Percentiles rank a stretch among this genome's conserved stretches.
Conservation (phyloP, 2,329 filamentous ascomycete species). For the Aspergillus arachidicola region DNA sequence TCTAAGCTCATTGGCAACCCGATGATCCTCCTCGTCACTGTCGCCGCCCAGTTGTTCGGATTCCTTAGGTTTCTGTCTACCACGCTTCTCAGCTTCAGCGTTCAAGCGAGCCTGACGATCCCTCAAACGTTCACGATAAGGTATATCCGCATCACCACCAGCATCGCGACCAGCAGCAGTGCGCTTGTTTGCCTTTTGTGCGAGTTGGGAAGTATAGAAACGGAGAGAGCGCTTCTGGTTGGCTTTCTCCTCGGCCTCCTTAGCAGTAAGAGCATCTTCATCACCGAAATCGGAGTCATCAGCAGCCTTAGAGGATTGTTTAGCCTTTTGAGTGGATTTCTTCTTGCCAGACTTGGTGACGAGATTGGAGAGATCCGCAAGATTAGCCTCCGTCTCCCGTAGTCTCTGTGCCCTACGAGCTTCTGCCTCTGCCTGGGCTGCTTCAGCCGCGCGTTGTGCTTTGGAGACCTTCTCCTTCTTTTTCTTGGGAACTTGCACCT, state of each 20-base stretch:
- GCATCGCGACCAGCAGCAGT: slow-evolving; percentile 65
- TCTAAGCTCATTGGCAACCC: slow-evolving; percentile 54
- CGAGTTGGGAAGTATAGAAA: slow-evolving; percentile 98
- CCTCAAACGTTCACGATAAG: slow-evolving; percentile 82
- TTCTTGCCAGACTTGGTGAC: slow-evolving; percentile 51
- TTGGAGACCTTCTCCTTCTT: slow-evolving; percentile 50
- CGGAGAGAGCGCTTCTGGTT: slow-evolving; percentile 87
- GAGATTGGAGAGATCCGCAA: slow-evolving; percentile 71
- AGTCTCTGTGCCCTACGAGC: slow-evolving; percentile 57
- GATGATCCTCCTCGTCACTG: slow-evolving; percentile 66
- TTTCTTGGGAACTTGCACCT: slow-evolving; percentile 41
- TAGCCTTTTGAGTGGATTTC: slow-evolving; percentile 42
- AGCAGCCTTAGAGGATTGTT: slow-evolving; percentile 39
- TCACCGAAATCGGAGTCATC: slow-evolving; percentile 92
- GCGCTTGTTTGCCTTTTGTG: slow-evolving; percentile 87
- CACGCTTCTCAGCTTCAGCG: slow-evolving; percentile 82
- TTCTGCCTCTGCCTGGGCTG: slow-evolving; percentile 57
- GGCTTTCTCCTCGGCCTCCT: slow-evolving; percentile 82
- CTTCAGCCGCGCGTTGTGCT: slow-evolving; percentile 53
- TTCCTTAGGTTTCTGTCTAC: slow-evolving; percentile 63
- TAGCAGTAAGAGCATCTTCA: slow-evolving; percentile 75
- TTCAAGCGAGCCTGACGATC: slow-evolving; percentile 86
- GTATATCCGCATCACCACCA: slow-evolving; percentile 61
- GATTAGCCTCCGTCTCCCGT: slow-evolving; percentile 65
- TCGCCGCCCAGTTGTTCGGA: slow-evolving; percentile 72